Evolutionary conservation across 2,329 filamentous ascomycete species (phyloP).

Genomic region (Chrysoporthe deuterocubensis): DNA sequence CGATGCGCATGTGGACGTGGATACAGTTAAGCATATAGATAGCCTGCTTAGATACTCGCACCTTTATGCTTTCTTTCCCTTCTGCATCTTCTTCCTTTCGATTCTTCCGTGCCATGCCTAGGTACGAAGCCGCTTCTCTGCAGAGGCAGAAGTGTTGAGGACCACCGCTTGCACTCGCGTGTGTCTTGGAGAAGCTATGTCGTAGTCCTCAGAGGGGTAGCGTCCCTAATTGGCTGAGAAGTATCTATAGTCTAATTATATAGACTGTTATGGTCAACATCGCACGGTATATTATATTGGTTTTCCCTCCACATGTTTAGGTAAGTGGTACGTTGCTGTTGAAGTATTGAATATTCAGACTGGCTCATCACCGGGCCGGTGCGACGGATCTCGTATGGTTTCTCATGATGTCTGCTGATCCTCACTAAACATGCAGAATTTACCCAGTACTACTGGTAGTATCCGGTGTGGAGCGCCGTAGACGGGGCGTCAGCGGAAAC

Average conservation of each 20-base stretch:
- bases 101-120: too few relatives aligned
- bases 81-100: neutral
- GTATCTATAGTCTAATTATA: neutral
- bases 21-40: conserved; percentile 29
- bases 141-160: too few relatives aligned
- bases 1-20: conserved; percentile 43
- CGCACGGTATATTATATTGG: neutral
- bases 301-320: neutral
- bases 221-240: too few relatives aligned
- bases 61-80: neutral
- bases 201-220: too few relatives aligned
- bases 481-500: neutral
- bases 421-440: neutral
- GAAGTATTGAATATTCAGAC: neutral
- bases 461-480: neutral
- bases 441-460: neutral
- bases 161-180: too few relatives aligned
- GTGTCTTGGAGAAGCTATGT: too few relatives aligned
- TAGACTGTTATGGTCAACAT: neutral
- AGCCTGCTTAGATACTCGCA: neutral
- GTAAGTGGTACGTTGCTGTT: neutral
- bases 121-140: too few relatives aligned
- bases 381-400: neutral
- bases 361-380: neutral
- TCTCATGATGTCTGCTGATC: neutral